Base-by-base conservation (phyloP, 192 early-diverging fungal species). In the Podila epicladia region DNA sequence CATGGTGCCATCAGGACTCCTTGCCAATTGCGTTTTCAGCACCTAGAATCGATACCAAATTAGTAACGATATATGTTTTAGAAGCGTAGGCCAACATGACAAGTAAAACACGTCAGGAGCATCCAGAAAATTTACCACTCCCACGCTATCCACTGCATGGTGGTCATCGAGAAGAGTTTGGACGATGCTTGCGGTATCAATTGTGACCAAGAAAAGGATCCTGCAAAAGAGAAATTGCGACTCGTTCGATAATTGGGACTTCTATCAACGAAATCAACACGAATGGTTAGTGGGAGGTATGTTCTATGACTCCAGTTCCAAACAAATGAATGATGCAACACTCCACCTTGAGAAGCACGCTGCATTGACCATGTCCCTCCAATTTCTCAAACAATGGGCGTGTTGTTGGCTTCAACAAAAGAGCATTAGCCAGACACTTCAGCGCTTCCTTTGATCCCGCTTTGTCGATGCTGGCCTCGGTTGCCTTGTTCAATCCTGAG, bases 391-490 rank as follows among this genome's bases (percentile, higher is more conserved):
- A 85, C 22, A 72, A 67, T 3, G 60, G 64, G 37, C 87, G 84
- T 7, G 87, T 85, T 5, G 65, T 55, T 5, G 85, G 86, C 5
- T 88, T 83, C 24, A 91, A 80, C 26, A 92, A 71, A 53, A 94
- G 72, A n/a, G 85, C 82, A 65, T 95, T 95, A 2, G 87, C 85
- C 32, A 95, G 73, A 55, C 91, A 91, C 37, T 93, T 95, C n/a
- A 94, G 68, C 5, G 91, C 87, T 68, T 88, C 88, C 49, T 76
- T 65, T 13, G 82, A 74, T 5, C 73, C 68, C 2, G 62, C 58
- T 26, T 49, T 85, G 64, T 89, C 88, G 41, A 65, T 59, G 50
- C 60, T 53, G 15, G 64, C 41, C 24, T 76, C 75, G 19, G 63
- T 73, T 8, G 65, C 33, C n/a, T 68, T 65, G 53, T 62, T 35